These are phyloP conservation scores for Laburnicola sp. DNA, from an alignment of 2,329 filamentous ascomycete species.

Conservation along the genomic window DNA sequence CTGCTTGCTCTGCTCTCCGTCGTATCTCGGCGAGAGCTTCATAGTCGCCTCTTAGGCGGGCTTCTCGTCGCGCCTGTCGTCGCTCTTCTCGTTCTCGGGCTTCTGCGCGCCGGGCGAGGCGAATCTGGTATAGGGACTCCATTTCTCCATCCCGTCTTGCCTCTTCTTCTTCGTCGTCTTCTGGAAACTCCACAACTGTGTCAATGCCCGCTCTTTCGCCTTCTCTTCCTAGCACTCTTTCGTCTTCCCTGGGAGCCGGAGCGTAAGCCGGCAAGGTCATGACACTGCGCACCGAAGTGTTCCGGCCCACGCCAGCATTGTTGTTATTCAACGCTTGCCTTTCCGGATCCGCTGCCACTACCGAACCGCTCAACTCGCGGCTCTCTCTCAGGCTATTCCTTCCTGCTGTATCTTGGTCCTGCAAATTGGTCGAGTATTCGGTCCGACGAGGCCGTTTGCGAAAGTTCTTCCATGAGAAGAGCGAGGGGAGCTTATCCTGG, in stretches of 20 bases:
- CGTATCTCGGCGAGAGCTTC: slow-evolving; percentile 65
- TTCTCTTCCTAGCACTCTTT: slow-evolving; percentile 82
- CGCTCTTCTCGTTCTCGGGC: slow-evolving; percentile 76
- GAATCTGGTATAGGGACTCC: slow-evolving; percentile 89
- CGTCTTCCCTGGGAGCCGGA: slow-evolving; percentile 69
- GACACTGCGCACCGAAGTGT: slow-evolving; percentile 86
- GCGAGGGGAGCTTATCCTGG: slow-evolving; percentile 33
- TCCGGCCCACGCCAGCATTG: slow-evolving; percentile 66
- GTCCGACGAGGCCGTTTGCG: slow-evolving; percentile 31
- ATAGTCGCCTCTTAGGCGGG: slow-evolving; percentile 70
- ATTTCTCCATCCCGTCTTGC: slow-evolving; percentile 82
- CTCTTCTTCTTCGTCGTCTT: slow-evolving; percentile 78
- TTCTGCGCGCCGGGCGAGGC: slow-evolving; percentile 74
- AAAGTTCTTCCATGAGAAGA: slow-evolving; percentile 37
- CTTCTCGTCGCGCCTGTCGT: slow-evolving; percentile 70
- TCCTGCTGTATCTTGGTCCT: slow-evolving; percentile 37
- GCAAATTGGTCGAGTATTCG: slow-evolving; percentile 40
- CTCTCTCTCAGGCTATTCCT: slow-evolving; percentile 22
- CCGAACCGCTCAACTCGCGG: slow-evolving; percentile 37
- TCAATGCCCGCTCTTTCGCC: slow-evolving; percentile 93
- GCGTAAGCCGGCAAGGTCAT: slow-evolving; percentile 91
- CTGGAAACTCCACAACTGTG: slow-evolving; percentile 81
- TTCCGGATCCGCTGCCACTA: slow-evolving; percentile 26
- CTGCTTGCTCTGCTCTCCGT: slow-evolving; percentile 52
- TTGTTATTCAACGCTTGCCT: slow-evolving; percentile 14